A percentile compares a stretch with the other conserved stretches of the same genome.
These are phyloP conservation scores for Circinella minor DNA, from an alignment of 371 early-diverging fungal species.

Conservation along the genomic window DNA sequence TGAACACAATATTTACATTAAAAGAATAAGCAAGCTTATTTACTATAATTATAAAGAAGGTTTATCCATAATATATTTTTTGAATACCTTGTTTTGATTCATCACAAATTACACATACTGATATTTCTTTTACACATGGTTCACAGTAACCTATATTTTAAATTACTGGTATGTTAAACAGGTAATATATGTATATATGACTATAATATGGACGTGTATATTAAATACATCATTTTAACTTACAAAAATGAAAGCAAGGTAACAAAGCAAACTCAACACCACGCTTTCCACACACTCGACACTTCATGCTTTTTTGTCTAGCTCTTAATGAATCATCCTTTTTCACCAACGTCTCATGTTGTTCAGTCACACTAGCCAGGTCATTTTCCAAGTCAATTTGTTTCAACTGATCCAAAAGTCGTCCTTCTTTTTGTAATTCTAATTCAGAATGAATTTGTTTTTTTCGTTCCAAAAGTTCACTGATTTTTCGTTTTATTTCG, in stretches of 20 bases:
- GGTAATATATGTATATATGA: too few relatives aligned
- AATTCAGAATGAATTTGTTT: not conserved
- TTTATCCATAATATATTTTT: slow-evolving; percentile 11
- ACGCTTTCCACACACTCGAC: slow-evolving; percentile 36
- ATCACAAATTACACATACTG: slow-evolving; percentile 1
- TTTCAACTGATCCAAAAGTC: not conserved
- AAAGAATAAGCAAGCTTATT: too few relatives aligned
- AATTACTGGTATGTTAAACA: too few relatives aligned
- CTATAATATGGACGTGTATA: too few relatives aligned
- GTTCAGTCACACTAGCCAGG: not conserved
- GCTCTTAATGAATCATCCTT: not conserved
- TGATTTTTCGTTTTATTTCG: not conserved
- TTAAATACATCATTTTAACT: not conserved
- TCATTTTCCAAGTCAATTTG: not conserved
- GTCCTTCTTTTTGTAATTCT: not conserved
- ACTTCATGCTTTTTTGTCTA: slow-evolving; percentile 23
- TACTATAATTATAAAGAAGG: too few relatives aligned
- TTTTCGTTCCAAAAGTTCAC: not conserved
- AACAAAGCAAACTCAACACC: slow-evolving; percentile 34
- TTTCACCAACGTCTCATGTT: not conserved
- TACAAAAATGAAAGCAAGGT: slow-evolving; percentile 49
- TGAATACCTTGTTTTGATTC: slow-evolving; percentile 10
- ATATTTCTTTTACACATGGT: not conserved
- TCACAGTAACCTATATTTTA: slow-evolving; percentile 7
- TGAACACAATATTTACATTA: too few relatives aligned